Evolutionary conservation across 2,329 filamentous ascomycete species (phyloP).

Genomic region (Claviceps sp.): DNA sequence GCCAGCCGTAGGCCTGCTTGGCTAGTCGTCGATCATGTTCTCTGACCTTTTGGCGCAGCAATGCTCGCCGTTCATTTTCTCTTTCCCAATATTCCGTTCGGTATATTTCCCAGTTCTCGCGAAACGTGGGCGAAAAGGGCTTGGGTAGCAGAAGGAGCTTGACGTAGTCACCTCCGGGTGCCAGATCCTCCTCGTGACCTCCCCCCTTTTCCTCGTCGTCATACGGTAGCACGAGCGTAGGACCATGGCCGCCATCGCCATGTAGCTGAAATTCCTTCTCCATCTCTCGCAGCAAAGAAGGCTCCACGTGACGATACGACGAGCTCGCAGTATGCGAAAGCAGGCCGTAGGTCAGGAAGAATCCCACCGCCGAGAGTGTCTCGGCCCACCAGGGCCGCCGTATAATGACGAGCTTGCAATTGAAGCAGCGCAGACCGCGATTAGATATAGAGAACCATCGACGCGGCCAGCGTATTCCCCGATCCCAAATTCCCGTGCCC

Average conservation of each 20-base stretch:
- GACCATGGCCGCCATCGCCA: slow-evolving; percentile 6
- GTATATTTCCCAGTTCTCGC: slow-evolving; percentile 95
- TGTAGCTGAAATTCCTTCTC: slow-evolving; percentile 43
- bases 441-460: slow-evolving; percentile 86
- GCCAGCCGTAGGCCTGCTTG: slow-evolving; percentile 55
- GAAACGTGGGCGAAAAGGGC: slow-evolving; percentile 85
- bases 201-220: slow-evolving; percentile 45
- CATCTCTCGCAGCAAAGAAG: slow-evolving; percentile 42
- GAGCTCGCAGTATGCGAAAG: slow-evolving; percentile 56
- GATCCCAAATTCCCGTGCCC: slow-evolving; percentile 93
- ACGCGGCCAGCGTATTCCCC: slow-evolving; percentile 85
- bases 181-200: slow-evolving; percentile 79
- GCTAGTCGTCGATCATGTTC: slow-evolving; percentile 55
- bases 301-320: slow-evolving; percentile 67
- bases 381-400: slow-evolving; percentile 74
- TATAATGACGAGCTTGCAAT: slow-evolving; percentile 88
- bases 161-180: slow-evolving; percentile 80
- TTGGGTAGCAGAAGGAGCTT: slow-evolving; percentile 85
- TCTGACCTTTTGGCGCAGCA: slow-evolving; percentile 57
- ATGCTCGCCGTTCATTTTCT: slow-evolving; percentile 77
- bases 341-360: slow-evolving; percentile 63
- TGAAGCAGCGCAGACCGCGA: slow-evolving; percentile 79
- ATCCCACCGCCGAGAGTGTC: slow-evolving; percentile 55
- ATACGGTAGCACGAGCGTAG: slow-evolving; percentile 24
- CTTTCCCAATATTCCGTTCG: slow-evolving; percentile 92